Base-by-base conservation (phyloP, 495 filamentous ascomycete species). In the Neurospora intermedia region DNA sequence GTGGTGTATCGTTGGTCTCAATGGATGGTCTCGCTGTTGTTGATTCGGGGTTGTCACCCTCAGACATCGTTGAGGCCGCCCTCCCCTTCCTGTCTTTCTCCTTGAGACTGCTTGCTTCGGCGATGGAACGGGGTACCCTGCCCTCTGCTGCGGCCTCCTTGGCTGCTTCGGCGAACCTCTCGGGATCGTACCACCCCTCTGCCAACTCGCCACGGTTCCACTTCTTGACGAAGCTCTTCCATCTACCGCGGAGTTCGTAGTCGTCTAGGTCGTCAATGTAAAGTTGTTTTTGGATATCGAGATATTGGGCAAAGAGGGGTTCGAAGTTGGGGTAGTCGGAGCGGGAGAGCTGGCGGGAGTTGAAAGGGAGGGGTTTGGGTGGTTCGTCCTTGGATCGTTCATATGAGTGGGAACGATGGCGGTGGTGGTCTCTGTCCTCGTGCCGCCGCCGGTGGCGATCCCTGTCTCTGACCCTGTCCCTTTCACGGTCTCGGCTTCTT, bases 191-290 rank as follows among this genome's bases (percentile, higher is more conserved):
- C 95, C 96, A 99, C 35, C 94, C 94, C 80, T 94, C 91, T 3
- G 93, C 91, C 71, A 99, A 85, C 85, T 97, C 94, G 83, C 92
- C 93, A 79, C 89, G 90, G 84, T 99, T 99, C 96, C 96, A 99
- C 86, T 94, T 95, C 3, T 87, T 83, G 16, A 93, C 80, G 78
- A 98, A 99, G 79, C 94, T 95, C 83, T 97, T 97, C 93, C 94
- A 99, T 46, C 96, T 84, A 1, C 95, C 96, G 69, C 87, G 90
- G 0, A 89, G 79, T 77, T 98, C 95, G 16, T 87, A 83, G 71
- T 91, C 89, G 46, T 85, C 82, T 48, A 99, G 78, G 3, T 88
- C 86, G 31, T 88, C 84, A 0, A 98, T 81, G 38, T 86, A 75
- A 4, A 92, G 79, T 11, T 88, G 83, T 81, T 99, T 98, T 78